Percentiles rank a stretch among this genome's conserved stretches.
Conservation (phyloP, 2,329 filamentous ascomycete species). For the Diaporthe citri region DNA sequence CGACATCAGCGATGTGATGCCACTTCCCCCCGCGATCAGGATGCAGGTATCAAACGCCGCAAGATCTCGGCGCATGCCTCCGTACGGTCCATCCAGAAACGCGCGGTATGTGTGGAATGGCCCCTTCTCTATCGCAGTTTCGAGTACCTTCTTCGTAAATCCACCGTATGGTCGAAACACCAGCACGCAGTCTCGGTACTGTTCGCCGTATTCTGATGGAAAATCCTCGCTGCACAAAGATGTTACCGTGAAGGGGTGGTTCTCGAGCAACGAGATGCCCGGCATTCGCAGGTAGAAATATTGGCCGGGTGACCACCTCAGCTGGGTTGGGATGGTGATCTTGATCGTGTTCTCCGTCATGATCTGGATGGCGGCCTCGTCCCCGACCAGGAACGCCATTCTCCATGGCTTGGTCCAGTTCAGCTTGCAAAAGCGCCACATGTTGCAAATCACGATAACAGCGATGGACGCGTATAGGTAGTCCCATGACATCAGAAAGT, state of each 20-base stretch:
- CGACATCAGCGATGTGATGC: slow-evolving; percentile 92
- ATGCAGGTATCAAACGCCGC: slow-evolving; percentile 95
- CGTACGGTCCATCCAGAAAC: slow-evolving; percentile 94
- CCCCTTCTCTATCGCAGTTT: slow-evolving; percentile 85
- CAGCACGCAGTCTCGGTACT: slow-evolving; percentile 88
- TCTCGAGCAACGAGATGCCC: slow-evolving; percentile 89
- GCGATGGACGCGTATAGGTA: slow-evolving; percentile 86
- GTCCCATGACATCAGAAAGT: slow-evolving; percentile 89
- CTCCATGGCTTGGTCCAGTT: slow-evolving; percentile 90
- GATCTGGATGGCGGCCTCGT: slow-evolving; percentile 89
- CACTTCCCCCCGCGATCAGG: slow-evolving; percentile 92
- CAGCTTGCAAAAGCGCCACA: slow-evolving; percentile 82
- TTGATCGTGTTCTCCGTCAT: slow-evolving; percentile 96
- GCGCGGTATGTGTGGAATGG: slow-evolving; percentile 93
- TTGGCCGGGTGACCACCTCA: slow-evolving; percentile 93
- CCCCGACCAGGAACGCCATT: slow-evolving; percentile 86
- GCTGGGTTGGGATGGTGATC: slow-evolving; percentile 91
- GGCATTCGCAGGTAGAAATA: slow-evolving; percentile 97
- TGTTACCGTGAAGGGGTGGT: slow-evolving; percentile 95
- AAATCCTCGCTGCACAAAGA: slow-evolving; percentile 95
- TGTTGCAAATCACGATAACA: slow-evolving; percentile 83
- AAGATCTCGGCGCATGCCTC: slow-evolving; percentile 90
- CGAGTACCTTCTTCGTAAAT: slow-evolving; percentile 87
- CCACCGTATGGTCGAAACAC: slow-evolving; percentile 93
- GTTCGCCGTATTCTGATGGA: slow-evolving; percentile 88